Evolutionary conservation across 306 rosid genomes (phyloP).

Genomic region (Mimosa pudica): DNA sequence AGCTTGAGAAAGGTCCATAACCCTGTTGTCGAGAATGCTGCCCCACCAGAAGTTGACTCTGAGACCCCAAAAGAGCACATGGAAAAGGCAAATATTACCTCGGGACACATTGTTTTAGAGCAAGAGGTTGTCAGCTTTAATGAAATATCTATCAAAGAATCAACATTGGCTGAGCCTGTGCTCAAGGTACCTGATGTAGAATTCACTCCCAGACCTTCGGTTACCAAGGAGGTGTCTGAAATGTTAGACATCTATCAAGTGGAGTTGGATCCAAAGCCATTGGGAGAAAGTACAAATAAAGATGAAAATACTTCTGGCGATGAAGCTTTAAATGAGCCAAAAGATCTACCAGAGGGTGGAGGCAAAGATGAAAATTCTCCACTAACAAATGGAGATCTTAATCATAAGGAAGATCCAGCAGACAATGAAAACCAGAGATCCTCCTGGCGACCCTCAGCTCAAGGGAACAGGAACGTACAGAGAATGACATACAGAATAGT

Average conservation of each 20-base stretch:
- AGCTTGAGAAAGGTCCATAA: conserved; percentile 90
- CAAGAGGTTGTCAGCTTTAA: conserved; percentile 34
- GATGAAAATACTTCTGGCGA: conserved; percentile 49
- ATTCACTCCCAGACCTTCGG: conserved; percentile 51
- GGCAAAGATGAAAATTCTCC: conserved; percentile 52
- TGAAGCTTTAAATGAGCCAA: conserved; percentile 49
- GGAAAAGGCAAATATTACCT: conserved; percentile 55
- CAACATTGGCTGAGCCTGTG: conserved; percentile 10
- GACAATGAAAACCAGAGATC: conserved; percentile 75
- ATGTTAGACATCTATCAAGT: conserved; percentile 50
- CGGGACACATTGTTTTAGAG: conserved; percentile 48
- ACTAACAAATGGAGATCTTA: conserved; percentile 58
- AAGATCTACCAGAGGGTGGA: conserved; percentile 49
- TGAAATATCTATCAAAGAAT: conserved; percentile 64
- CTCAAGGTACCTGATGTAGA: conserved; percentile 54
- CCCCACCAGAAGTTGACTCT: conserved; percentile 55
- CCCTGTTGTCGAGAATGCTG: conserved; percentile 72
- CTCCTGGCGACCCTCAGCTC: conserved; percentile 55
- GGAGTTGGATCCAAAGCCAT: conserved; percentile 50
- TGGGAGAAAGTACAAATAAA: conserved; percentile 52
- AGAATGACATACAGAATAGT: conserved; percentile 72
- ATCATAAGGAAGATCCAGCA: conserved; percentile 64
- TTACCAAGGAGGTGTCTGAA: conserved; percentile 48
- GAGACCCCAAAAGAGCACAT: conserved; percentile 54
- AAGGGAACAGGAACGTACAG: conserved; percentile 72